Evolutionary conservation across 2,329 filamentous ascomycete genomes (phyloP).

Genomic region (Colletotrichum salicis): DNA sequence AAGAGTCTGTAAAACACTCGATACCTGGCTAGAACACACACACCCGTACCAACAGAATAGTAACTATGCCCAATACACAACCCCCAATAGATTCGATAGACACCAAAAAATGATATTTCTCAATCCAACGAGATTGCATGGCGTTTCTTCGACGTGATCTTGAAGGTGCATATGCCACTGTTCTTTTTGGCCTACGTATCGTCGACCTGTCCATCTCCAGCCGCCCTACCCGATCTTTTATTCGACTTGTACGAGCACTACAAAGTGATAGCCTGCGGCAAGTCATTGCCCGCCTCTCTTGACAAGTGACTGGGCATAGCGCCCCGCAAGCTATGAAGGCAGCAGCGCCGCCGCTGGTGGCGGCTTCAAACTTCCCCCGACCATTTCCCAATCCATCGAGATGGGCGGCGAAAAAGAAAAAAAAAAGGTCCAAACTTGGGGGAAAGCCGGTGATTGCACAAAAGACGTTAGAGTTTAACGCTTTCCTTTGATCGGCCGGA

Average conservation of each 20-base stretch:
- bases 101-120: background rate
- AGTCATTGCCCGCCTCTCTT: background rate
- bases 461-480: background rate
- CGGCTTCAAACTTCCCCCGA: too few species aligned
- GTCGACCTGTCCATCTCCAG: background rate
- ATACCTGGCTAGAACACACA: background rate
- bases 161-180: background rate
- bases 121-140: background rate
- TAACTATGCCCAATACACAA: constrained; percentile 1
- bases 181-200: background rate
- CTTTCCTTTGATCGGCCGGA: background rate
- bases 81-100: background rate
- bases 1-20: background rate
- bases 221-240: background rate
- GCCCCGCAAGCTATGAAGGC: background rate
- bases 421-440: background rate
- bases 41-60: background rate
- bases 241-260: background rate
- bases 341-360: background rate
- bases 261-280: background rate
- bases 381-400: background rate
- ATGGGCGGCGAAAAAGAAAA: too few species aligned
- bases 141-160: background rate
- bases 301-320: background rate
- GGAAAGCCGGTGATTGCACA: background rate